These are phyloP conservation scores for Lasiosphaeriaceae sp. DNA, from an alignment of 495 filamentous ascomycete genomes.

Conservation along the genomic window DNA sequence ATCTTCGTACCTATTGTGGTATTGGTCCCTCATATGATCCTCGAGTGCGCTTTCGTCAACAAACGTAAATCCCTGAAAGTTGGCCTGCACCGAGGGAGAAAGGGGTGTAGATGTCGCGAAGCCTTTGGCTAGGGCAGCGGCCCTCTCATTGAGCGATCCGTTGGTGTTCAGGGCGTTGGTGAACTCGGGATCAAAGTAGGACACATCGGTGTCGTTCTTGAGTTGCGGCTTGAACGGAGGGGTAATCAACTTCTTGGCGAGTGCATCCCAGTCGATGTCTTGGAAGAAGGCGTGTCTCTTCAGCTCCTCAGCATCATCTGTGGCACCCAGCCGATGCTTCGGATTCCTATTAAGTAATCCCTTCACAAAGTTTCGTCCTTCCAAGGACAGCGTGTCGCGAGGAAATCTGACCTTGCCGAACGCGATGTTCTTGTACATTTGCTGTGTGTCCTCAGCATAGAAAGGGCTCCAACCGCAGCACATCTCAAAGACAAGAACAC, in stretches of 20 bases:
- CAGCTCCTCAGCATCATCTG: conserved; percentile 87
- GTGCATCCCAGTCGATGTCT: conserved; percentile 86
- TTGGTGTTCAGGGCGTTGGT: conserved; percentile 85
- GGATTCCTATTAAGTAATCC: conserved; percentile 95
- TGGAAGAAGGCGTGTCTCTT: conserved; percentile 92
- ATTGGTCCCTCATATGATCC: conserved; percentile 70
- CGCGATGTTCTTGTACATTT: conserved; percentile 99
- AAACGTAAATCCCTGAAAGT: conserved; percentile 97
- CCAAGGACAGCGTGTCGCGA: conserved; percentile 84
- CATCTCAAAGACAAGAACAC: conserved; percentile 98
- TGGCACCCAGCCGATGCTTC: conserved; percentile 88
- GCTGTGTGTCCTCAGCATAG: conserved; percentile 97
- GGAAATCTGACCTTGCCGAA: conserved; percentile 98
- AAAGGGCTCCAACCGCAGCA: conserved; percentile 99
- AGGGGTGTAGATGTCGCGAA: conserved; percentile 80
- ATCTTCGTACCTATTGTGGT: conserved; percentile 63
- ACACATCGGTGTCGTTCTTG: conserved; percentile 90
- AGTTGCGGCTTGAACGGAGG: conserved; percentile 97
- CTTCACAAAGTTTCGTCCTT: conserved; percentile 97
- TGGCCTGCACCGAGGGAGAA: conserved; percentile 92
- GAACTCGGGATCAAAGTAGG: conserved; percentile 98
- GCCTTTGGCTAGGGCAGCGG: conserved; percentile 73
- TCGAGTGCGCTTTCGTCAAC: conserved; percentile 96
- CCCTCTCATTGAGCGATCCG: conserved; percentile 84
- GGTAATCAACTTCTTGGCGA: conserved; percentile 86